Base-by-base conservation (phyloP, 176 grass and related monocot genomes). In the Musa itinerans region DNA sequence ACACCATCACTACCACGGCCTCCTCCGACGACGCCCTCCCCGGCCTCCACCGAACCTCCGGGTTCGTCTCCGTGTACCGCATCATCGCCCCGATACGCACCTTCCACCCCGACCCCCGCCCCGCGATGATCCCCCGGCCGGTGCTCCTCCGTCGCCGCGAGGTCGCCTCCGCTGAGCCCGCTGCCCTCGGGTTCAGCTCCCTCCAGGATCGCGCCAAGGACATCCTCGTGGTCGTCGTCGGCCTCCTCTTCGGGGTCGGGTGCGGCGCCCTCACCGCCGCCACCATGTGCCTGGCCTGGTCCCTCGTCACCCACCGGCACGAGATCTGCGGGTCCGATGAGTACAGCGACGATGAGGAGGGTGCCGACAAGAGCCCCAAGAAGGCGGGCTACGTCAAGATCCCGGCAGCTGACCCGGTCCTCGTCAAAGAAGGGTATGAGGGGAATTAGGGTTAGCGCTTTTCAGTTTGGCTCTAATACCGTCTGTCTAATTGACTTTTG, bases 21-120 rank as follows among this genome's bases (percentile, higher is more conserved):
- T 72, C 55, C 27, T 71, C 80, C 2, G 79, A 85, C 78, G 80
- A 62, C 59, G 77, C 76, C 54, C 61, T 83, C 69, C 50, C 80
- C 2, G 16, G 65, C 8, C 82, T 66, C 8, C 75, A 76, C 50
- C 75, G 81, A 50, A 76, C 89, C 70, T 80, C 92, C 57, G 85
- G 87, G 73, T 84, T 92, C 83, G 80, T 96, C 75, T 80, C 89
- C 70, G 83, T 96, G 68, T 88, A 92, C 78, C 92, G 85, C 78
- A 84, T 96, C 76, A 21, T 76, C 24, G 55, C 56, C 29, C 74
- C 74, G 19, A 63, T 76, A 26, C 54, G 25, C 8, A 85, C 82
- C 61, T 16, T 16, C 25, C 77, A 79, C 89, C 80, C 82, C 57
- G 77, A 83, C 81, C 75, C 75, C 69, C 83, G 57, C 53, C 63